These are phyloP conservation scores for Wickerhamiella azymoides DNA, from an alignment of 805 yeast genomes.

Conservation along the genomic window DNA sequence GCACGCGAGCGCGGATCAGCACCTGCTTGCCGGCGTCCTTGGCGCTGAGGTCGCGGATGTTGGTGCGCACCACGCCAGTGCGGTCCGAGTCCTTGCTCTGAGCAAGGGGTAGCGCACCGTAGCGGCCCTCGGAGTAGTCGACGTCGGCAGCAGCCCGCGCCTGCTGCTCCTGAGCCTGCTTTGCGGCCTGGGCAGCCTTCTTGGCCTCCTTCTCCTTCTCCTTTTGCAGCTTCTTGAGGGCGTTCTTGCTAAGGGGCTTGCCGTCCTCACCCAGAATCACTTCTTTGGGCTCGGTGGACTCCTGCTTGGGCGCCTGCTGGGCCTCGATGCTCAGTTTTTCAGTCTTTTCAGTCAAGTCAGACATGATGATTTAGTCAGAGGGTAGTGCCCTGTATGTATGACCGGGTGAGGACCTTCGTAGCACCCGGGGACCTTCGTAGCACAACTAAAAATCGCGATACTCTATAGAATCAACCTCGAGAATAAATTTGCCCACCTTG, in stretches of 20 bases:
- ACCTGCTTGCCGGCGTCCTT: slow-evolving; percentile 62
- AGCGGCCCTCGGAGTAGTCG: slow-evolving; percentile 76
- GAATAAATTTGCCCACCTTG: slow-evolving; percentile 48
- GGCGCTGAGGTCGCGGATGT: slow-evolving; percentile 38
- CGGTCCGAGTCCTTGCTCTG: slow-evolving; percentile 47
- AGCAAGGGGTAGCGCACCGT: slow-evolving; percentile 80
- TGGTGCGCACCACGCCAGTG: slow-evolving; percentile 47
- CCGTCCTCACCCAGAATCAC: slow-evolving; percentile 54
- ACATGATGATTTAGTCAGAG: slow-evolving; percentile 6
- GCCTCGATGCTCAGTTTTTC: slow-evolving; percentile 14
- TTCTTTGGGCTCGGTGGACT: slow-evolving; percentile 12
- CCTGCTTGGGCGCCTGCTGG: neutral
- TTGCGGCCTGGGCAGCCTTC: slow-evolving; percentile 85
- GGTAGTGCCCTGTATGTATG: too few species aligned
- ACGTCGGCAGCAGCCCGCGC: slow-evolving; percentile 61
- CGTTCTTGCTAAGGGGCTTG: slow-evolving; percentile 81
- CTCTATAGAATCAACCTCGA: slow-evolving; percentile 27
- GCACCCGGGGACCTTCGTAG: too few species aligned
- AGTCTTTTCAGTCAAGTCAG: slow-evolving; percentile 17
- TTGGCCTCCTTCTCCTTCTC: slow-evolving; percentile 84
- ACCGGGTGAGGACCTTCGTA: too few species aligned
- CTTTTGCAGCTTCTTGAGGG: slow-evolving; percentile 85
- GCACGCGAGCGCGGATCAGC: slow-evolving; percentile 85
- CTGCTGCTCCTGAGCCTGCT: slow-evolving; percentile 74
- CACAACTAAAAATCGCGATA: too few species aligned